These are phyloP conservation scores for Irpex lacteus DNA, from an alignment of 1,284 basidiomycete species.

Conservation along the genomic window DNA sequence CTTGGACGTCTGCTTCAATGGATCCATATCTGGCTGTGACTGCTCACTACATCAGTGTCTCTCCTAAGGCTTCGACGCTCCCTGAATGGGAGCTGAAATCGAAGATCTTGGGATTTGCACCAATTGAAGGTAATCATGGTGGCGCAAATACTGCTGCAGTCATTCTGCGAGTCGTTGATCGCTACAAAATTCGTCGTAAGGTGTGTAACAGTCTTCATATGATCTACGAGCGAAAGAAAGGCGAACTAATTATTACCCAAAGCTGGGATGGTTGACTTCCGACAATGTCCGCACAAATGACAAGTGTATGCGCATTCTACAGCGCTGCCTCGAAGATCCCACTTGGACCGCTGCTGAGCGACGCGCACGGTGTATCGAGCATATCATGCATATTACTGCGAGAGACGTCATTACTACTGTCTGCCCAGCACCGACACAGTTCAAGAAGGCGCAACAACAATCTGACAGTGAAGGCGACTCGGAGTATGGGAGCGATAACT, in stretches of 20 bases:
- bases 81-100: constrained; percentile 15
- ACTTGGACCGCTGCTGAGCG: not conserved
- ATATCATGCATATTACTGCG: constrained; percentile 9
- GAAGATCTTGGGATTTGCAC: constrained; percentile 11
- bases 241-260: not conserved
- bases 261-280: not conserved
- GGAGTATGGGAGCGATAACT: too few relatives aligned
- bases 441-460: too few relatives aligned
- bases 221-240: not conserved
- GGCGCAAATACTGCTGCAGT: constrained; percentile 15
- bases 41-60: constrained; percentile 14
- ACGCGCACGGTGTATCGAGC: constrained; percentile 5
- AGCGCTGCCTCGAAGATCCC: not conserved
- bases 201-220: not conserved
- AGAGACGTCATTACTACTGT: constrained; percentile 6
- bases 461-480: not conserved
- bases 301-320: not conserved
- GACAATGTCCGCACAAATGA: not conserved
- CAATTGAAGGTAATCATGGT: constrained; percentile 16
- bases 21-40: constrained; percentile 16
- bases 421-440: not conserved
- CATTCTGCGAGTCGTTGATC: constrained; percentile 11
- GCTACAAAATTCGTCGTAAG: constrained; percentile 9
- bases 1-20: constrained; percentile 15
- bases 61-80: not conserved